Evolutionary conservation across 768 basidiomycete species (phyloP), one percentile per base, ranked within the genome.

Genomic region (Lepiota subincarnata): DNA sequence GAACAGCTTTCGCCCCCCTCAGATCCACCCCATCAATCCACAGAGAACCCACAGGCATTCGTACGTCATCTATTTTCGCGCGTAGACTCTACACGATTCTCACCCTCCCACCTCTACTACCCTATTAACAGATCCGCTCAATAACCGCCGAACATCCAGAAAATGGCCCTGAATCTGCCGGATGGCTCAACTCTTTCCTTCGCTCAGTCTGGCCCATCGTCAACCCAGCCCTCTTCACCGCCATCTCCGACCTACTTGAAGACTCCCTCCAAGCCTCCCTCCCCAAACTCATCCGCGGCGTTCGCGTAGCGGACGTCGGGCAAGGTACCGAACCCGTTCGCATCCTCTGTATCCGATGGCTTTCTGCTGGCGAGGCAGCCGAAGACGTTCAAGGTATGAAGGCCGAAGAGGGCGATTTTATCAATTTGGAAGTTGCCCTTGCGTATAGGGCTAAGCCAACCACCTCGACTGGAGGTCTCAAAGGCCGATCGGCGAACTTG

Each of bases 351-450:
- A 82, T 90, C 53, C 80, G 85, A 14, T 83, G 66, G 53, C 68
- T 75, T 34, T 67, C 75, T 36, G 61, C 62, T 1, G 66, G 65
- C 5, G 66, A 61, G 22, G 61, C 69, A 59, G 55, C 34, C 14
- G 56, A 60, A 20, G 62, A 66, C 1, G 64, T 61, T 6, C 65
- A 66, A 13, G 71, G 68, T 6, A 62, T 70, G 61, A 56, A 66
- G 46, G 66, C 65, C 8, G 73, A 75, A 52, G 70, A 72, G 59
- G 76, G 74, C 1, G 76, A 81, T 47, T 77, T 77, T 48, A 71
- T 80, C 56, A 89, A 90, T 63, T 70, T 88, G 53, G 88, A 92
- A 66, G 67, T 86, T n/a, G 82, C 82, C 0, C 71, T 90, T 50
- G 80, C 81, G 0, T 90, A 89, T 65, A 77, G 78, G 24, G 81